phyloP scores from a whole-genome alignment of 768 basidiomycete genomes.

The Neoboletus brunneissimus region DNA sequence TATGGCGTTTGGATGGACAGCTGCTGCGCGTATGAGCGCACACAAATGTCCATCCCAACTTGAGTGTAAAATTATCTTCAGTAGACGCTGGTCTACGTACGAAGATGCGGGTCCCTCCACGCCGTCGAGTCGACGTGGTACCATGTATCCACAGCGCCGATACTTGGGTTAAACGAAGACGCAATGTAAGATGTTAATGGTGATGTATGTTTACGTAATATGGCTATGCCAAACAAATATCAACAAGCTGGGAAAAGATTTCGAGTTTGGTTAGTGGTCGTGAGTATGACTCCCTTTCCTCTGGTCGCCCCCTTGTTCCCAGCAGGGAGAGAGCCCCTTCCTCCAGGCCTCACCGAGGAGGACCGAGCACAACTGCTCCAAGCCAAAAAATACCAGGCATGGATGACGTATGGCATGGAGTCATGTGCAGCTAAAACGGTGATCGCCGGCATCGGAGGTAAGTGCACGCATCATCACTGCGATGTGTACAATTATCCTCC shows the following conservation, averaged over 20 bases:
- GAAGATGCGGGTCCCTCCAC: neutral
- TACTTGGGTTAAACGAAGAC: neutral
- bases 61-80: neutral
- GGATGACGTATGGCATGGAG: constrained; percentile 72
- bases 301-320: constrained; percentile 72
- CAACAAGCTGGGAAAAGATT: constrained; percentile 14
- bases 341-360: constrained; percentile 78
- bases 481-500: neutral
- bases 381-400: constrained; percentile 74
- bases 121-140: neutral
- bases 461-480: constrained; percentile 26
- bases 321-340: constrained; percentile 84
- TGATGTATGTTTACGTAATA: neutral
- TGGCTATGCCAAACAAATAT: constrained; percentile 16
- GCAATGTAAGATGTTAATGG: no score
- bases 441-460: constrained; percentile 81
- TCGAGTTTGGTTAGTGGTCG: neutral
- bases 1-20: neutral
- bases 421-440: constrained; percentile 83
- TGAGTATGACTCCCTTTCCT: constrained; percentile 27
- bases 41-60: neutral
- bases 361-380: constrained; percentile 66
- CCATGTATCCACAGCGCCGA: neutral
- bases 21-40: neutral
- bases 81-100: no score